A percentile compares a stretch with the other conserved stretches of the same genome.
These are phyloP conservation scores for Carnegiea gigantea DNA, from an alignment of 179 eudicot genomes.

Conservation along the genomic window DNA sequence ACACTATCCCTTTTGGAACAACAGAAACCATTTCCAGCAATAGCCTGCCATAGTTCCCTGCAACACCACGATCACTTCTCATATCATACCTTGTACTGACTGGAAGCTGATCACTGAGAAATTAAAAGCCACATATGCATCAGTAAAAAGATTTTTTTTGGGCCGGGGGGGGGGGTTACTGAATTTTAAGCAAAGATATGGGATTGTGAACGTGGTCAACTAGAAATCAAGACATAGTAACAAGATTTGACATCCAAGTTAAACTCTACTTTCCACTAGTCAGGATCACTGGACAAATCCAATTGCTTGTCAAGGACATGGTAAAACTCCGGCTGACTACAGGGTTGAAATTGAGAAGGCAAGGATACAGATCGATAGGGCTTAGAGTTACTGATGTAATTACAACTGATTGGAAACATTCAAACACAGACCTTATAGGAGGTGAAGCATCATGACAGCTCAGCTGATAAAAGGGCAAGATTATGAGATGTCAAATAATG, in stretches of 20 bases:
- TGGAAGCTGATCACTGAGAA: constrained; percentile 92
- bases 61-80: constrained; percentile 98
- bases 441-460: constrained; percentile 98
- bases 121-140: constrained; percentile 6
- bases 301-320: constrained; percentile 97
- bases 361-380: constrained; percentile 98
- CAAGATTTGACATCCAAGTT: too few species aligned
- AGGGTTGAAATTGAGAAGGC: constrained; percentile 96
- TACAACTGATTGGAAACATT: constrained; percentile 91
- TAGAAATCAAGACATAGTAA: not conserved
- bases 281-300: constrained; percentile 98
- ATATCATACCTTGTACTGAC: constrained; percentile 94
- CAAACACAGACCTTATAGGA: constrained; percentile 98
- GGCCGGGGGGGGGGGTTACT: not conserved
- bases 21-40: constrained; percentile 94
- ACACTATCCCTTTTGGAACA: constrained; percentile 97
- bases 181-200: too few species aligned
- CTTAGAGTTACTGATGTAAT: constrained; percentile 96
- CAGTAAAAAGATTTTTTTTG: too few species aligned
- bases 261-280: constrained; percentile 86
- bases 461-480: constrained; percentile 43
- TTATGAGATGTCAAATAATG: not conserved
- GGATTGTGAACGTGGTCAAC: too few species aligned
- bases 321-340: constrained; percentile 95
- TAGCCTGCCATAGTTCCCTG: constrained; percentile 92